Conservation (phyloP, 306 rosid species). For the Vachellia collinsii region DNA sequence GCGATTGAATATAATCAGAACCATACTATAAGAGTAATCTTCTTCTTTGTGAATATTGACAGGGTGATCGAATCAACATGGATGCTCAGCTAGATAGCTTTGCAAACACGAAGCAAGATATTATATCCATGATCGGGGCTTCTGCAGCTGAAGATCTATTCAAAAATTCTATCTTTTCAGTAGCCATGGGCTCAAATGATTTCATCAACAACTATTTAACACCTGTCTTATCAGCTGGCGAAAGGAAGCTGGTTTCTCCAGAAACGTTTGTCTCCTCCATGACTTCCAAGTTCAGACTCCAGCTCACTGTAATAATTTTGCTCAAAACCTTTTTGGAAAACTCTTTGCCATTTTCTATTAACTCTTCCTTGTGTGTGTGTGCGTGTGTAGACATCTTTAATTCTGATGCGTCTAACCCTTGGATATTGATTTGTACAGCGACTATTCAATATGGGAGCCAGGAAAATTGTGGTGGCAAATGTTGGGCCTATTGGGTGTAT, state of each 20-base stretch:
- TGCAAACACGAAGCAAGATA: constrained; percentile 67
- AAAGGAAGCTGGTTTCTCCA: constrained; percentile 51
- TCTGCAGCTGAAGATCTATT: constrained; percentile 45
- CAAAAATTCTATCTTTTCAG: constrained; percentile 48
- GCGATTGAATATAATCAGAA: neutral
- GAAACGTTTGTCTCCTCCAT: constrained; percentile 54
- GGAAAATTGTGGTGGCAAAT: constrained; percentile 64
- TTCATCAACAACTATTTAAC: constrained; percentile 66
- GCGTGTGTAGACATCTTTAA: too few species aligned
- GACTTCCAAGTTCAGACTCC: constrained; percentile 57
- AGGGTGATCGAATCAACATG: constrained; percentile 72
- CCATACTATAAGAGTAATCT: neutral
- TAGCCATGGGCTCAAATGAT: constrained; percentile 71
- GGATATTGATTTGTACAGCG: constrained; percentile 47
- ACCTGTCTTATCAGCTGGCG: constrained; percentile 51
- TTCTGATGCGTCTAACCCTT: neutral
- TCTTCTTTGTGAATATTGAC: neutral
- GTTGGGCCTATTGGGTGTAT: constrained; percentile 88
- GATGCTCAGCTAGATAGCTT: constrained; percentile 70
- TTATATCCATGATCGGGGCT: constrained; percentile 55
- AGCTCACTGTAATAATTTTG: constrained; percentile 54
- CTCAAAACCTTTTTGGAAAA: neutral
- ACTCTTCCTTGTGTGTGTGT: too few species aligned
- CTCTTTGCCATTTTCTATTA: neutral
- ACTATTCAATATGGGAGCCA: constrained; percentile 64